Conservation (phyloP, 306 rosid species). For the Pyrus betulifolia region DNA sequence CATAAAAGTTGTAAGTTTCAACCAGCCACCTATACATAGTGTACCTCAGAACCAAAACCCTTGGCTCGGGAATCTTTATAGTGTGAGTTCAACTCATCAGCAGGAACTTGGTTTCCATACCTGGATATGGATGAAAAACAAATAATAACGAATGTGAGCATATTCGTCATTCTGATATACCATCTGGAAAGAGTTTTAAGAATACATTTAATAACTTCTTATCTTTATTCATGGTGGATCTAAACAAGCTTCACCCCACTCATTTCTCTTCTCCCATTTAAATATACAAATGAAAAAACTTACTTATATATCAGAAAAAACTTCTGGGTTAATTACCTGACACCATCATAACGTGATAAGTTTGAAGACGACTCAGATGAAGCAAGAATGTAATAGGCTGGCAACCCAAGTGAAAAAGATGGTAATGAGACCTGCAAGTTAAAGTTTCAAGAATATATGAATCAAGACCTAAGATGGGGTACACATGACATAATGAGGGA, state of each 20-base stretch:
- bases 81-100: slow-evolving; percentile 63
- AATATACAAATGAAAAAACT: background rate
- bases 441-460: slow-evolving; percentile 4
- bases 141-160: background rate
- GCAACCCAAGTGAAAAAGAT: slow-evolving; percentile 92
- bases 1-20: background rate
- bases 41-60: slow-evolving; percentile 93
- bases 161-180: background rate
- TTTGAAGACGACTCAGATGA: slow-evolving; percentile 91
- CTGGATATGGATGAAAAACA: slow-evolving; percentile 33
- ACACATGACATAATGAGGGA: background rate
- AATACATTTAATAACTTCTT: background rate
- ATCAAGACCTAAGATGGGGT: background rate
- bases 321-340: slow-evolving; percentile 45
- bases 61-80: slow-evolving; percentile 77
- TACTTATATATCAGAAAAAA: background rate
- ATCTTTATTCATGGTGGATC: background rate
- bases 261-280: background rate
- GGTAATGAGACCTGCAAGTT: slow-evolving; percentile 78
- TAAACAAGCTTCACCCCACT: background rate
- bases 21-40: slow-evolving; percentile 3
- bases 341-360: slow-evolving; percentile 91
- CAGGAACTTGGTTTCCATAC: slow-evolving; percentile 72
- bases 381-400: slow-evolving; percentile 94
- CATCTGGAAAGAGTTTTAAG: background rate